A percentile compares a stretch with the other conserved stretches of the same genome.
Conservation (phyloP, 495 filamentous ascomycete genomes). For the Penicillium atrosanguineum region DNA sequence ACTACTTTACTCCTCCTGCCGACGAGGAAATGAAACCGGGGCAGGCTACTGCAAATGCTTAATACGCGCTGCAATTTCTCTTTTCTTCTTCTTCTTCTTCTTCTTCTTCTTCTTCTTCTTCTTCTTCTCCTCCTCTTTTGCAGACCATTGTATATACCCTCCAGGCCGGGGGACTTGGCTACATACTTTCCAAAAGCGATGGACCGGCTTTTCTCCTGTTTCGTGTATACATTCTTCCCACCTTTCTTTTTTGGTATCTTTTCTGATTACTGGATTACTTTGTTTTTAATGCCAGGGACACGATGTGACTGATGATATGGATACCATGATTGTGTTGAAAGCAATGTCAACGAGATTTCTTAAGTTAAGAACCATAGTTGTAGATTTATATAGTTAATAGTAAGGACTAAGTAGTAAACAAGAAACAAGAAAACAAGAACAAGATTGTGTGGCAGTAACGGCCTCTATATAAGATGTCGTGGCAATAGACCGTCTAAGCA, state of each 20-base stretch:
- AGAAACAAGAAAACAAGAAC: not conserved
- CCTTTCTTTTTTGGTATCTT: conserved; percentile 4
- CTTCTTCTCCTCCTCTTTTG: not conserved
- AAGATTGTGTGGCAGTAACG: not conserved
- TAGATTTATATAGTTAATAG: too few species aligned
- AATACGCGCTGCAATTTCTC: not conserved
- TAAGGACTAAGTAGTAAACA: not conserved
- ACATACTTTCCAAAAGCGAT: conserved; percentile 14
- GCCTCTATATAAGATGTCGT: not conserved
- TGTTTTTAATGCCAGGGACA: conserved; percentile 21
- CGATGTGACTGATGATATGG: conserved; percentile 27
- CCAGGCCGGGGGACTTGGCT: conserved; percentile 3
- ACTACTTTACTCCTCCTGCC: conserved; percentile 17
- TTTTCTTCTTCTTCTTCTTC: not conserved
- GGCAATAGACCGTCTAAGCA: not conserved
- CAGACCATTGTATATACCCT: conserved; percentile 19
- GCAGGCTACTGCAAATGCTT: not conserved
- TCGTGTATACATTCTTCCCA: not conserved
- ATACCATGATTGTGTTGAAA: conserved; percentile 27
- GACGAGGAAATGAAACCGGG: conserved; percentile 5
- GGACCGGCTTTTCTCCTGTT: conserved; percentile 3
- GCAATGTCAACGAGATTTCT: not conserved
- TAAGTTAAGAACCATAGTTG: not conserved
- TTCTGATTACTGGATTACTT: conserved; percentile 14
- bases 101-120: not conserved